These are phyloP conservation scores for Aureoboletus auriporus DNA, from an alignment of 768 basidiomycete species.

Conservation along the genomic window DNA sequence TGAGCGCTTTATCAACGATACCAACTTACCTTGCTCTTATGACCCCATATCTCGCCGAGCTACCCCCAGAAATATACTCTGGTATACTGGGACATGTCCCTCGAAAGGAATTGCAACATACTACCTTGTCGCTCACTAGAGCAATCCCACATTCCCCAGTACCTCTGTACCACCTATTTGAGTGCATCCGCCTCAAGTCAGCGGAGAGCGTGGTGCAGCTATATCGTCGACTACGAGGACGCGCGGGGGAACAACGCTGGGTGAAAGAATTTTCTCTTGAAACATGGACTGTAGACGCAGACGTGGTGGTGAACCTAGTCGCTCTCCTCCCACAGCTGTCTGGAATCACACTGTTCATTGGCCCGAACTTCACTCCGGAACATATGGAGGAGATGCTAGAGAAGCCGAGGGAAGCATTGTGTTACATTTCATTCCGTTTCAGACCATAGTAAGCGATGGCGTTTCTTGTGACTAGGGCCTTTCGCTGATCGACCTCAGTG, in stretches of 20 bases:
- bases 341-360: slow-evolving; percentile 61
- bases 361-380: slow-evolving; percentile 75
- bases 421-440: slow-evolving; percentile 64
- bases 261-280: slow-evolving; percentile 51
- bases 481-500: slow-evolving; percentile 32
- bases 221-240: slow-evolving; percentile 49
- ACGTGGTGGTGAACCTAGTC: slow-evolving; percentile 69
- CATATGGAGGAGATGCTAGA: slow-evolving; percentile 69
- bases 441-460: slow-evolving; percentile 67
- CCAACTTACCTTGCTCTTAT: slow-evolving; percentile 2
- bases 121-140: slow-evolving; percentile 54
- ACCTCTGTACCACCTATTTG: slow-evolving; percentile 54
- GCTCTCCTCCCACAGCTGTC: slow-evolving; percentile 48
- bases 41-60: slow-evolving; percentile 23
- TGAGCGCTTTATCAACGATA: too few species aligned
- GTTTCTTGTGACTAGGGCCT: not conserved
- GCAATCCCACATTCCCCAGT: slow-evolving; percentile 62
- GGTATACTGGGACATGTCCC: slow-evolving; percentile 53
- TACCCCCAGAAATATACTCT: slow-evolving; percentile 68
- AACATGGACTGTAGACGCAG: slow-evolving; percentile 71
- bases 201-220: slow-evolving; percentile 53
- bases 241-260: slow-evolving; percentile 32
- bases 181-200: slow-evolving; percentile 47
- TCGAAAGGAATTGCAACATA: slow-evolving; percentile 41
- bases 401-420: slow-evolving; percentile 43